Evolutionary conservation across 139 green algal genomes (phyloP).

Genomic region (Coelastrella sp.): DNA sequence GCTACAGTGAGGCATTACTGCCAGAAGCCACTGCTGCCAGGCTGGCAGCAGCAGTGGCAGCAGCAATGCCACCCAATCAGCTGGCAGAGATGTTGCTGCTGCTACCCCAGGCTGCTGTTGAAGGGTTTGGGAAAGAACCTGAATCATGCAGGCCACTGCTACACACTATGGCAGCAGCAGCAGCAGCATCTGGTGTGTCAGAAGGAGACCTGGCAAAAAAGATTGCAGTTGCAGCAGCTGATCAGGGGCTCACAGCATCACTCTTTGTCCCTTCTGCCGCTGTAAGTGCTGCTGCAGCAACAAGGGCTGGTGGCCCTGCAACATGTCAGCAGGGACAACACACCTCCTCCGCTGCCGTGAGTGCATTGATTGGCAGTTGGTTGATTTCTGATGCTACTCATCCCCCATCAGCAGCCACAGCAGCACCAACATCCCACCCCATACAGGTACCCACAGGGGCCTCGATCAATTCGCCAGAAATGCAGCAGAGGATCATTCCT

Average conservation of each 20-base stretch:
- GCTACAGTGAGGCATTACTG: slow-evolving; percentile 23
- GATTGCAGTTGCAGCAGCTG: not conserved
- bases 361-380: not conserved
- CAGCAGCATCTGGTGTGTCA: not conserved
- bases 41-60: slow-evolving; percentile 14
- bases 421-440: not conserved
- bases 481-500: no score
- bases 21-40: not conserved
- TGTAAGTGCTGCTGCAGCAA: not conserved
- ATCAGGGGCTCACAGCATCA: not conserved
- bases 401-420: not conserved
- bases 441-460: not conserved
- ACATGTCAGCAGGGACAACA: no score
- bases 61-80: not conserved
- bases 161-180: slow-evolving; percentile 30
- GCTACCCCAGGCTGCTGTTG: slow-evolving; percentile 15
- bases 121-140: slow-evolving; percentile 15
- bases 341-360: slow-evolving; percentile 5
- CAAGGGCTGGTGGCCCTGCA: not conserved
- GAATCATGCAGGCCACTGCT: slow-evolving; percentile 34
- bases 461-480: no score
- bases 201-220: not conserved
- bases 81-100: not conserved
- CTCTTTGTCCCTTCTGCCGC: no score
- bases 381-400: not conserved